Conservation (phyloP, 2,329 filamentous ascomycete genomes). For the Sporothrix protearum region DNA sequence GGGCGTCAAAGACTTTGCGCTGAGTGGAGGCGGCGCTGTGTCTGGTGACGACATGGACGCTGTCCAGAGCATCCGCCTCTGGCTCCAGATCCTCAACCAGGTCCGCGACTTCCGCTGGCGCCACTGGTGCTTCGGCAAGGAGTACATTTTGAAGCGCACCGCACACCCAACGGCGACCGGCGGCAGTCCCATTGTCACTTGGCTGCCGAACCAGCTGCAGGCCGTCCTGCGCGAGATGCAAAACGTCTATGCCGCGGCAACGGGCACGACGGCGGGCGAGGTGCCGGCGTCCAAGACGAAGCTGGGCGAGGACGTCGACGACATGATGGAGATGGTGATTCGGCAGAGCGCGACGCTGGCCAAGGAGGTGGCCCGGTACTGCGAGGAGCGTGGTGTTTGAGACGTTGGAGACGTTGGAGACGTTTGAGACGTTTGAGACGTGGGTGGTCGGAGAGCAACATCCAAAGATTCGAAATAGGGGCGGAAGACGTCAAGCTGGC, state of each 20-base stretch:
- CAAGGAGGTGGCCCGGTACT: slow-evolving; percentile 75
- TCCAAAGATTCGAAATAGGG: no score
- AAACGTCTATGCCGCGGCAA: slow-evolving; percentile 50
- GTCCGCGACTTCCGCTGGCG: slow-evolving; percentile 79
- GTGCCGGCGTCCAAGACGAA: slow-evolving; percentile 24
- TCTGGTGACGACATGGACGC: slow-evolving; percentile 32
- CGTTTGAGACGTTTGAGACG: no score
- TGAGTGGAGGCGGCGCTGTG: slow-evolving; percentile 34
- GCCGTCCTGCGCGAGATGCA: slow-evolving; percentile 71
- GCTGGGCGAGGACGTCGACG: slow-evolving; percentile 47
- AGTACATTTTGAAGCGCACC: slow-evolving; percentile 79
- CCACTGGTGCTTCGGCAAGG: slow-evolving; percentile 80
- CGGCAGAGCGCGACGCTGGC: slow-evolving; percentile 62
- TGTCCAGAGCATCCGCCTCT: slow-evolving; percentile 55
- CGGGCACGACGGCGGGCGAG: slow-evolving; percentile 31
- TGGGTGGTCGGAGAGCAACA: no score
- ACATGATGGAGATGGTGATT: slow-evolving; percentile 64
- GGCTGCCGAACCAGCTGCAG: slow-evolving; percentile 76
- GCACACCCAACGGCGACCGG: slow-evolving; percentile 74
- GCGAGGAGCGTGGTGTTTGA: slow-evolving; percentile 55
- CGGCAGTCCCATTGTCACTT: slow-evolving; percentile 77
- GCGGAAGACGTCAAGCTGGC: neutral
- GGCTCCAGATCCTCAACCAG: slow-evolving; percentile 65
- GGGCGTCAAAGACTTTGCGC: slow-evolving; percentile 57
- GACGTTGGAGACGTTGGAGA: no score